Percentiles rank a stretch among this genome's conserved stretches.
phyloP scores from a whole-genome alignment of 805 yeast species.

The Cyberlindnera euphorbiae region DNA sequence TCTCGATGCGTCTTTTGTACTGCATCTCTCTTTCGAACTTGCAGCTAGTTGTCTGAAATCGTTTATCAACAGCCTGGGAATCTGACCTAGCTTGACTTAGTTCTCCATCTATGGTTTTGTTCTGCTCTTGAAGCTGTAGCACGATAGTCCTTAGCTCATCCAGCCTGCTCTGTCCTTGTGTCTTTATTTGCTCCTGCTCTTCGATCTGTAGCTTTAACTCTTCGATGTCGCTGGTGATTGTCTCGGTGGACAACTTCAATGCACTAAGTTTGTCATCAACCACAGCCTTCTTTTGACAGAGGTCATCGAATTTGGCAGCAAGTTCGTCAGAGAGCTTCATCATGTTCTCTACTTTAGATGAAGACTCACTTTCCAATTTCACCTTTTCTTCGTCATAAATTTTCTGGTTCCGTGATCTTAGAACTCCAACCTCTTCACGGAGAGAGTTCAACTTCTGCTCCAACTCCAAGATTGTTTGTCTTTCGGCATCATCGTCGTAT shows the following conservation, averaged over 20 bases:
- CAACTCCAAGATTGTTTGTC: slow-evolving; percentile 18
- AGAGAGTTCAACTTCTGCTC: slow-evolving; percentile 12
- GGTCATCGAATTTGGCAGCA: no score
- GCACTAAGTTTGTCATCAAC: no score
- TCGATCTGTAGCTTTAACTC: no score
- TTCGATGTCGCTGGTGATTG: no score
- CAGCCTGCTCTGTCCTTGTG: not conserved
- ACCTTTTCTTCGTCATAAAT: slow-evolving; percentile 1
- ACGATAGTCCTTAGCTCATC: slow-evolving; percentile 9
- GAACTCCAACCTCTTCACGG: not conserved
- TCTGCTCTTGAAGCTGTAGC: slow-evolving; percentile 22
- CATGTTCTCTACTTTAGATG: no score
- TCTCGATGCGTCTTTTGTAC: slow-evolving; percentile 42
- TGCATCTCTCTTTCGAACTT: slow-evolving; percentile 33
- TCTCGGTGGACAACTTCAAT: no score
- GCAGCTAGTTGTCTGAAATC: slow-evolving; percentile 22
- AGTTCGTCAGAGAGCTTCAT: no score
- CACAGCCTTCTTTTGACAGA: no score
- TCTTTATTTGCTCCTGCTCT: no score
- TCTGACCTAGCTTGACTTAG: slow-evolving; percentile 21
- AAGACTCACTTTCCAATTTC: no score
- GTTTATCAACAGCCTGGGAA: slow-evolving; percentile 18
- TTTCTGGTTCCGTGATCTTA: slow-evolving; percentile 6
- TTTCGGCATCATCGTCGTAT: slow-evolving; percentile 11
- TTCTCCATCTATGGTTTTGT: slow-evolving; percentile 17